Evolutionary conservation across 805 yeast species (phyloP).

Genomic region (Ogataea paraovalis): DNA sequence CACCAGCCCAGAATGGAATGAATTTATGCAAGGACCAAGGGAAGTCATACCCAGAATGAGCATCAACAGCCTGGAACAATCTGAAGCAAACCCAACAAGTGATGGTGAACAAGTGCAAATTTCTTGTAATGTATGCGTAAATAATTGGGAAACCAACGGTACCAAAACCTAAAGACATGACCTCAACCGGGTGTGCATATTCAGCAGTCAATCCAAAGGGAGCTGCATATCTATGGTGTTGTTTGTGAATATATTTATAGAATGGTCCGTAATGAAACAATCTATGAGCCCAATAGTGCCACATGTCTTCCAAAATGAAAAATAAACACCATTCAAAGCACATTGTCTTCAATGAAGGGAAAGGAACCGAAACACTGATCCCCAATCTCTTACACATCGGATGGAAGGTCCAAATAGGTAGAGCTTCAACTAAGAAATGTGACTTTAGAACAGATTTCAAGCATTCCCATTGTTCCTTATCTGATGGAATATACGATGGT

Average conservation of each 20-base stretch:
- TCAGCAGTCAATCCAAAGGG: slow-evolving; percentile 62
- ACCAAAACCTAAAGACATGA: slow-evolving; percentile 53
- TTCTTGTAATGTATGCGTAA: slow-evolving; percentile 44
- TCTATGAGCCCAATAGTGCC: slow-evolving; percentile 62
- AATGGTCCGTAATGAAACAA: slow-evolving; percentile 53
- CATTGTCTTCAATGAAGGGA: slow-evolving; percentile 44
- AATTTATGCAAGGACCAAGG: slow-evolving; percentile 56
- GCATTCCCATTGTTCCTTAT: slow-evolving; percentile 60
- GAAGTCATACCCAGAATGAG: slow-evolving; percentile 60
- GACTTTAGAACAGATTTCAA: slow-evolving; percentile 52
- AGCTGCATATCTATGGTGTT: slow-evolving; percentile 58
- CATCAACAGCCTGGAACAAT: slow-evolving; percentile 56
- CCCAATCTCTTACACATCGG: slow-evolving; percentile 49
- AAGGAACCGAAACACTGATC: slow-evolving; percentile 48
- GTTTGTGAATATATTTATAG: slow-evolving; percentile 55
- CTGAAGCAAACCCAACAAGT: slow-evolving; percentile 49
- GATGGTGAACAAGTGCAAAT: slow-evolving; percentile 51
- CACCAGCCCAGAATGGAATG: slow-evolving; percentile 65
- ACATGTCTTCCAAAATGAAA: slow-evolving; percentile 51
- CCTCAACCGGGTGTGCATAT: slow-evolving; percentile 59
- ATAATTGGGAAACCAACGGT: slow-evolving; percentile 58
- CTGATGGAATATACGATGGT: slow-evolving; percentile 47
- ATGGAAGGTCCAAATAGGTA: slow-evolving; percentile 62
- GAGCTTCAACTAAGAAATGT: slow-evolving; percentile 54
- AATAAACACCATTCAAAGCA: slow-evolving; percentile 42